Base-by-base conservation (phyloP, 805 yeast genomes). In the Pachysolen tannophilus region DNA sequence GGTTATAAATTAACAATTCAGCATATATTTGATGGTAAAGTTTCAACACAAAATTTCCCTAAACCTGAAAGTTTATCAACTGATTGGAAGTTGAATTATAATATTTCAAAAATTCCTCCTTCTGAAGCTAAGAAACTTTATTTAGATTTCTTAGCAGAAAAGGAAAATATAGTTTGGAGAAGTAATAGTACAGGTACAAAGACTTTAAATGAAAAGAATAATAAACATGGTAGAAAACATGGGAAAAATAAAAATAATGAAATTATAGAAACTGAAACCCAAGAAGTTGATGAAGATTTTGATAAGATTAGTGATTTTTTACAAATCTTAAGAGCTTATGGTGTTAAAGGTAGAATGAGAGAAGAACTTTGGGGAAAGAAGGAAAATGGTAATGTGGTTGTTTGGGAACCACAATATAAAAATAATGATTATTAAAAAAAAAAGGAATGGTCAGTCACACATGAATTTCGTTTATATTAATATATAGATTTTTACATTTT, bases 1-100 rank as follows among this genome's bases (percentile, higher is more conserved):
- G 73, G 73, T 10, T 66, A 61, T 43, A 55, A 56, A 27, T 41
- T 71, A 8, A 43, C 42, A 5, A 54, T 63, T 0, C 47, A 53
- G 8, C 67, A 67, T 43, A 44, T 39, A 18, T 57, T 64, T 37
- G 53, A 63, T 32, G 65, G 56, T n/a, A 35, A 48, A n/a, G 43
- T 33, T 11, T 43, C 40, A 9, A 32, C 38, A 5, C 40, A 30
- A 7, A 32, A 26, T n/a, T 43, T 52, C 31, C 61, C 62, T 16
- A 47, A 53, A 2, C 63, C 63, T 13, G 41, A 55, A 3, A 21
- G 34, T 8, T 15, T 38, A 2, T 23, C 35, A 1, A 30, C 34
- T 20, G 33, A 33, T 1, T 60, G 65, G 65, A 47, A 46, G 7
- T 41, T 55, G 3, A 38, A 42, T n/a, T 52, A 54, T 32, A 32